Base-by-base conservation (phyloP, 371 early-diverging fungal species). In the Mortierella sp. region DNA sequence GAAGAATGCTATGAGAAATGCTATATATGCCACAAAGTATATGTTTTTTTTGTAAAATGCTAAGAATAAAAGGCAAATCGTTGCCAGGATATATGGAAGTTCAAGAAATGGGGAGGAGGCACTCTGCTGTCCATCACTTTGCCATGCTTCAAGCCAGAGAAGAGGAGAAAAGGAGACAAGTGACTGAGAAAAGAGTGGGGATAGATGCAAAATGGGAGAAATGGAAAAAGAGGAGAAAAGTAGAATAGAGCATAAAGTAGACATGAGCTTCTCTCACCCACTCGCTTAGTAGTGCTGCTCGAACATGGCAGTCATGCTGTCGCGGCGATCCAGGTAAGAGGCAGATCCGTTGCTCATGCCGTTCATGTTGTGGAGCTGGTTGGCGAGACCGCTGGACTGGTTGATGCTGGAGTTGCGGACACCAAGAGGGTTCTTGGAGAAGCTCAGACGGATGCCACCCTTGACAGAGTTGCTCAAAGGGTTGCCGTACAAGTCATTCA, bases 351-450 rank as follows among this genome's bases (percentile, higher is more conserved):
- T 60, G 60, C 60, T 32, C 60, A 60, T 54, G 68, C 76, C 77
- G 71, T 81, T 84, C 81, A 81, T 80, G 76, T 46, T 74, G 72
- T 81, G 81, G n/a, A 79, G 56, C 75, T 85, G 85, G 65, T 65
- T 65, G 29, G 79, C 77, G 21, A 85, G 79, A 38, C 82, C 78
- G 75, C 78, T 85, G 51, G 79, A 63, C 70, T 81, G 85, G 44
- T 74, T 74, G 4, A 79, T 56, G 27, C 77, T 75, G 63, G 84
- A 87, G 76, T 87, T 88, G 41, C 93, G 87, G 41, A 93, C 92
- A 72, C 97, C 98, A 16, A 99, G 90, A 35, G 98, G 98, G 87
- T 98, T 98, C 91, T 98, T 98, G 80, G 97, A 97, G 88, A 93
- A 98, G 72, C 95, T 95, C 38, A 98, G 92, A 21, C 98, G 94